phyloP scores from a whole-genome alignment of 2,329 filamentous ascomycete genomes.

The Aspergillus carbonarius region DNA sequence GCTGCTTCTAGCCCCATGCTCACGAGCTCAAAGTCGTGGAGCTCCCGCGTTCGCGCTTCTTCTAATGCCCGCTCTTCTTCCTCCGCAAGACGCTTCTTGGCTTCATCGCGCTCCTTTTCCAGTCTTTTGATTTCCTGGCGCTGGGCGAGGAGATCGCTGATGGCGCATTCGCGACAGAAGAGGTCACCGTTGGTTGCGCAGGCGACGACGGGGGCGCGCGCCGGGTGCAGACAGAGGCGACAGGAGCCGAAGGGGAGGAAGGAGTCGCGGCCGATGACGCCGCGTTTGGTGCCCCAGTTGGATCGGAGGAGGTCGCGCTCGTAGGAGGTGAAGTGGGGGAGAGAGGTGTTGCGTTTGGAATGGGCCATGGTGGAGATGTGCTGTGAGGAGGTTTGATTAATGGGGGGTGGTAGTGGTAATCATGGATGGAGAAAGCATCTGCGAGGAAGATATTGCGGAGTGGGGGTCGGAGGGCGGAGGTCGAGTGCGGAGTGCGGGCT shows the following conservation, averaged over 20 bases:
- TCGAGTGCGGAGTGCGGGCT: background rate
- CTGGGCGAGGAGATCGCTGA: constrained; percentile 86
- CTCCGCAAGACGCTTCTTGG: constrained; percentile 62
- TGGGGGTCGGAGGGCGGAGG: background rate
- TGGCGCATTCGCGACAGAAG: constrained; percentile 92
- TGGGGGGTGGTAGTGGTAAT: background rate
- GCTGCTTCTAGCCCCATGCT: constrained; percentile 63
- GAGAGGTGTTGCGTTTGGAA: constrained; percentile 82
- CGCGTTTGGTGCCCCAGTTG: constrained; percentile 77
- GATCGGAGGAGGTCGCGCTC: constrained; percentile 80
- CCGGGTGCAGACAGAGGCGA: constrained; percentile 78
- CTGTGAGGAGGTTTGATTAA: background rate
- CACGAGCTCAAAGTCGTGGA: constrained; percentile 80
- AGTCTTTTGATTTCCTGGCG: constrained; percentile 85
- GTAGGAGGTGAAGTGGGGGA: constrained; percentile 90
- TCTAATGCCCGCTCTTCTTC: constrained; percentile 61
- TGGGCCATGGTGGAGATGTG: constrained; percentile 38
- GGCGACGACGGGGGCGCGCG: constrained; percentile 80
- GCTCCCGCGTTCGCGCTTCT: constrained; percentile 67
- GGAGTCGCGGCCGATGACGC: constrained; percentile 84
- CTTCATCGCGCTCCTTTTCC: constrained; percentile 64
- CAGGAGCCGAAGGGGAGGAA: constrained; percentile 91
- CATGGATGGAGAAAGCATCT: background rate
- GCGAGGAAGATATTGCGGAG: constrained; percentile 1
- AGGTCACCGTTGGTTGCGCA: constrained; percentile 78